These are phyloP conservation scores for Leccinum subrobustum DNA, from an alignment of 1,284 basidiomycete species.

Conservation along the genomic window DNA sequence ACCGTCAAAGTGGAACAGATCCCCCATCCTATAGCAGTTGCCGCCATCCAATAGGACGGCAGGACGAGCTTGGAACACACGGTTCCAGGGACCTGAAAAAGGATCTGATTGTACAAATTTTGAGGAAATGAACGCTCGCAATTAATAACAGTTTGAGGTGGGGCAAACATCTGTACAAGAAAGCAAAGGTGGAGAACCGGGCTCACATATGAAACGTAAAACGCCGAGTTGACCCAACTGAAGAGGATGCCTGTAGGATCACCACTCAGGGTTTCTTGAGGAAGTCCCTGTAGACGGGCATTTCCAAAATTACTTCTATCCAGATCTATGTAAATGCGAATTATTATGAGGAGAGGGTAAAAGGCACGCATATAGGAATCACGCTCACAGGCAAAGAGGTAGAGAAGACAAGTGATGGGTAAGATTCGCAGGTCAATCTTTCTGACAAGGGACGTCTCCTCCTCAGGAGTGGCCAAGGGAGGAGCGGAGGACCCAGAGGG, in stretches of 20 bases:
- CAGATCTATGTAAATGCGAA: slow-evolving; percentile 43
- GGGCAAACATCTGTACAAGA: background rate
- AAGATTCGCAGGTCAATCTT: slow-evolving; percentile 68
- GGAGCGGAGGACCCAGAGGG: background rate
- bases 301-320: slow-evolving; percentile 76
- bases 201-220: slow-evolving; percentile 73
- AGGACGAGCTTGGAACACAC: slow-evolving; percentile 64
- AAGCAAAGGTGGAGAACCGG: background rate
- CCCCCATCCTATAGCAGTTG: slow-evolving; percentile 69
- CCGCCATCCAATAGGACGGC: slow-evolving; percentile 65
- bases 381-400: slow-evolving; percentile 70
- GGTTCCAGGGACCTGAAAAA: slow-evolving; percentile 68
- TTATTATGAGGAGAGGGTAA: background rate
- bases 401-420: slow-evolving; percentile 70
- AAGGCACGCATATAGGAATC: background rate
- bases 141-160: background rate
- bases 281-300: slow-evolving; percentile 70
- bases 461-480: slow-evolving; percentile 31
- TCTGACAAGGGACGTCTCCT: slow-evolving; percentile 60
- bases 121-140: background rate
- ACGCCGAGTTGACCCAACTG: slow-evolving; percentile 72
- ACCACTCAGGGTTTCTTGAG: slow-evolving; percentile 60
- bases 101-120: slow-evolving; percentile 44
- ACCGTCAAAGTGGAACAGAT: slow-evolving; percentile 68
- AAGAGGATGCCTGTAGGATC: slow-evolving; percentile 64